Base-by-base conservation (phyloP, 192 early-diverging fungal species). In the Coemansia sp. region DNA sequence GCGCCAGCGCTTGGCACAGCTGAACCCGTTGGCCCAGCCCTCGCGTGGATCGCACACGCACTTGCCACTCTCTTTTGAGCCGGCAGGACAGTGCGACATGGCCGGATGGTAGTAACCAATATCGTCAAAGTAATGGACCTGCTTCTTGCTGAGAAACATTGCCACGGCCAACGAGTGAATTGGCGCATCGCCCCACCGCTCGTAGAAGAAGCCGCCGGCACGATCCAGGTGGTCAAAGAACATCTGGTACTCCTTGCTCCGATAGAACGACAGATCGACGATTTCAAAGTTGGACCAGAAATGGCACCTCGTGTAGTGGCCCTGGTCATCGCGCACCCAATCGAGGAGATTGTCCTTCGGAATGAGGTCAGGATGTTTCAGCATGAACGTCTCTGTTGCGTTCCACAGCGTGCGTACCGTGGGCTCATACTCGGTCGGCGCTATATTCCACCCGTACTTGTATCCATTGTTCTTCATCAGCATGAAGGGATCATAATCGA, bases 201-300 rank as follows among this genome's bases (percentile, higher is more conserved):
- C 93, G 65, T 95, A 95, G 73, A 90, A 94, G 84, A 93, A 93
- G 16, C 93, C 93, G 50, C 93, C 93, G 5, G 79, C 44, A 17
- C 84, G 62, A 66, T 95, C 93, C 12, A 95, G 72, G 39, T 85
- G 81, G 22, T 88, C 70, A 59, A 91, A 91, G 54, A 81, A 92
- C n/a, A 80, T 75, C 42, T 74, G 65, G 55, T 93, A 94, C 16
- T 79, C 74, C 40, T 83, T 61, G 65, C 85, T 86, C 44, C 89
- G 70, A 70, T 88, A 90, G 61, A 94, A 87, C 14, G 87, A 81
- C 56, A 93, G 65, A 62, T 88, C 81, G 19, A 84, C 90, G 71
- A 94, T 93, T 72, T 94, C 93, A 85, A 94, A 94, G 65, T 94
- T 94, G 50, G 87, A 87, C 92, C 92, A 92, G 63, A 88, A 90